Percentiles rank a stretch among this genome's conserved stretches.
phyloP scores from a whole-genome alignment of 352 stramenopile species.

The Phytophthora meadii region DNA sequence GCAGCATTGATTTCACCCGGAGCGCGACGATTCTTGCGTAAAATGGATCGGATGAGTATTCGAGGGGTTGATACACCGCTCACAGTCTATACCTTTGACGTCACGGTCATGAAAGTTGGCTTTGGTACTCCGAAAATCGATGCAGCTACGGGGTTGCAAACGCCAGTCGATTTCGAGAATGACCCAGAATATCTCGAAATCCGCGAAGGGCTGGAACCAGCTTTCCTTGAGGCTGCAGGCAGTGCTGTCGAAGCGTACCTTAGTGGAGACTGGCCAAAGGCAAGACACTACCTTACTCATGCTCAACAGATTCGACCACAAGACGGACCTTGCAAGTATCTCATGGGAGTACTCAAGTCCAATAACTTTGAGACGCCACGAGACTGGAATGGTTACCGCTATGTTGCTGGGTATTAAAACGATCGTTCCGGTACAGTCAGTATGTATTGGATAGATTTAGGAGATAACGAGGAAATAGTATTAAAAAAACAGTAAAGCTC shows the following conservation, averaged over 20 bases:
- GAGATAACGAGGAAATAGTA: background rate
- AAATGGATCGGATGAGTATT: slow-evolving; percentile 89
- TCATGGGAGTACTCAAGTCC: slow-evolving; percentile 92
- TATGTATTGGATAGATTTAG: too few species aligned
- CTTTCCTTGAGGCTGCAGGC: slow-evolving; percentile 73
- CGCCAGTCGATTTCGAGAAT: slow-evolving; percentile 83
- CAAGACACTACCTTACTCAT: slow-evolving; percentile 74
- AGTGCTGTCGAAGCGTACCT: slow-evolving; percentile 83
- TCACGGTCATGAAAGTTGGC: slow-evolving; percentile 79
- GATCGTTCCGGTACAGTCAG: too few species aligned
- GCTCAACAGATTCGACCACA: slow-evolving; percentile 75
- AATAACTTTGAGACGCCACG: slow-evolving; percentile 85
- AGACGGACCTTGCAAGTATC: slow-evolving; percentile 91
- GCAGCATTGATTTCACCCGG: slow-evolving; percentile 69
- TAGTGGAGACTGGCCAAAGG: slow-evolving; percentile 75
- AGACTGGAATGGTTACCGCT: slow-evolving; percentile 93
- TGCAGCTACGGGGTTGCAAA: slow-evolving; percentile 59
- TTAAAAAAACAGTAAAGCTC: slow-evolving; percentile 10
- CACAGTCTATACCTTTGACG: slow-evolving; percentile 90
- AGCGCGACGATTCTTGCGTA: slow-evolving; percentile 78
- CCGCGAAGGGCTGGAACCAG: slow-evolving; percentile 78
- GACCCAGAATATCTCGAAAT: slow-evolving; percentile 87
- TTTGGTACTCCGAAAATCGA: slow-evolving; percentile 82
- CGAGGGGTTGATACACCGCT: slow-evolving; percentile 82
- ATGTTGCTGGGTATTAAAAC: slow-evolving; percentile 79